phyloP scores from a whole-genome alignment of 2,329 filamentous ascomycete genomes.

The Cryphonectria carpinicola region DNA sequence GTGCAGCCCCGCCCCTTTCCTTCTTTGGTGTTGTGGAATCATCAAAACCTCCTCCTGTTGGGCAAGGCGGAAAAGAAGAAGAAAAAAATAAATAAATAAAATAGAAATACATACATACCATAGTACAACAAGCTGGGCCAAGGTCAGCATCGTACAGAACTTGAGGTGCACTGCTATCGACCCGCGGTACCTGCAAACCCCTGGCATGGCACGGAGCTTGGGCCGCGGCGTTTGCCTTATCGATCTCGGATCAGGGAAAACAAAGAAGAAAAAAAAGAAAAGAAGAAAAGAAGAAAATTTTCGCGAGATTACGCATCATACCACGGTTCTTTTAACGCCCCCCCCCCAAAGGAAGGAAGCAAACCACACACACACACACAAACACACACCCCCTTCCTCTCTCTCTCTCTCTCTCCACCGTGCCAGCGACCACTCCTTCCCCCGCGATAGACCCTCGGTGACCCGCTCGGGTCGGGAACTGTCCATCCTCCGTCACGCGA shows the following conservation, averaged over 20 bases:
- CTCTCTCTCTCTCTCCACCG: background rate
- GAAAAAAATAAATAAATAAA: no score
- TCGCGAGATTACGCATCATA: constrained; percentile 9
- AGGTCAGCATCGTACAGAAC: background rate
- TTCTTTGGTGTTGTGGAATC: background rate
- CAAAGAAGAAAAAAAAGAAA: background rate
- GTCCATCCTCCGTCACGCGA: constrained; percentile 14
- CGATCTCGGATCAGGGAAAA: constrained; percentile 4
- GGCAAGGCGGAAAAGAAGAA: background rate
- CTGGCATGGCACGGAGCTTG: background rate
- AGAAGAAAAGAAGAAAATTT: background rate
- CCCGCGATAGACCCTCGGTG: constrained; percentile 1
- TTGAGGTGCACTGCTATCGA: background rate
- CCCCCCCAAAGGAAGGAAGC: background rate
- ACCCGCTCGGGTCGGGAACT: constrained; percentile 19
- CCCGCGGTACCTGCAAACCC: no score
- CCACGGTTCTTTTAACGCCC: background rate
- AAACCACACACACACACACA: no score
- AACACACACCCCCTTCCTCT: background rate
- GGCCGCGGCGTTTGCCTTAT: constrained; percentile 6
- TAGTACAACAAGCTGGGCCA: background rate
- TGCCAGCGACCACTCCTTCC: background rate
- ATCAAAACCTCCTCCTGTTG: background rate
- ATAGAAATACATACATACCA: background rate
- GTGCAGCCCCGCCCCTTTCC: background rate